Evolutionary conservation across 1,139 yeast genomes (phyloP).

Genomic region (Kurtzmaniella natalensis): DNA sequence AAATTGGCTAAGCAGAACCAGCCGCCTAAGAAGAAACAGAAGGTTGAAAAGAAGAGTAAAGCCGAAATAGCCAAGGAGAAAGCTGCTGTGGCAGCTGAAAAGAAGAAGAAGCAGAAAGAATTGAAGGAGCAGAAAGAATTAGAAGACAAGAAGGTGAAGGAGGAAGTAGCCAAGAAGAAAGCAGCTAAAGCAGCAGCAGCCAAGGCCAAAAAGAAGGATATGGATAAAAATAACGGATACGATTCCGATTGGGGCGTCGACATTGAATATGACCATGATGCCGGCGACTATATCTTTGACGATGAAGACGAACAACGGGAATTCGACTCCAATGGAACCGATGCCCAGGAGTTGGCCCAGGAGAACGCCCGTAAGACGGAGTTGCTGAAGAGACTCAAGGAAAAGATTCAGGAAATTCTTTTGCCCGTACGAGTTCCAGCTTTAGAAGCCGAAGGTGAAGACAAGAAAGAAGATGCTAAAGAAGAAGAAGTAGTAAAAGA

Average conservation of each 20-base stretch:
- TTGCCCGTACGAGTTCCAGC: no score
- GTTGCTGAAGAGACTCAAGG: constrained; percentile 19
- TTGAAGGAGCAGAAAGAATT: constrained; percentile 6
- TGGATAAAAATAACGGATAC: constrained; percentile 16
- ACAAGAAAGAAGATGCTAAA: constrained; percentile 9
- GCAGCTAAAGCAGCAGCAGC: not conserved
- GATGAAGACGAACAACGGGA: constrained; percentile 25
- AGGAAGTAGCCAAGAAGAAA: constrained; percentile 5
- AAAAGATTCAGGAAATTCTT: constrained; percentile 15
- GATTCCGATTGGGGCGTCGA: constrained; percentile 47
- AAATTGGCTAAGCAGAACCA: constrained; percentile 1
- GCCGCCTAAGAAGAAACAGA: constrained; percentile 1
- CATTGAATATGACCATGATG: constrained; percentile 19
- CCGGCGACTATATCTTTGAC: constrained; percentile 36
- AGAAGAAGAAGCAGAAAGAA: constrained; percentile 1
- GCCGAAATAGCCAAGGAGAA: constrained; percentile 7
- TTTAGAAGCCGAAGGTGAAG: not conserved
- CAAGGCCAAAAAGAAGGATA: constrained; percentile 3
- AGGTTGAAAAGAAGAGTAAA: not conserved
- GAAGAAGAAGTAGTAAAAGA: constrained; percentile 12
- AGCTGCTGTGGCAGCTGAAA: constrained; percentile 4
- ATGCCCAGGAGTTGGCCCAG: constrained; percentile 17
- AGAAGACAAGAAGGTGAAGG: no score
- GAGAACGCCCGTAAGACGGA: constrained; percentile 14
- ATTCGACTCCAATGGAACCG: constrained; percentile 24